These are phyloP conservation scores for Saccharomyces hybrid DNA, from an alignment of 1,139 yeast genomes.

Conservation along the genomic window DNA sequence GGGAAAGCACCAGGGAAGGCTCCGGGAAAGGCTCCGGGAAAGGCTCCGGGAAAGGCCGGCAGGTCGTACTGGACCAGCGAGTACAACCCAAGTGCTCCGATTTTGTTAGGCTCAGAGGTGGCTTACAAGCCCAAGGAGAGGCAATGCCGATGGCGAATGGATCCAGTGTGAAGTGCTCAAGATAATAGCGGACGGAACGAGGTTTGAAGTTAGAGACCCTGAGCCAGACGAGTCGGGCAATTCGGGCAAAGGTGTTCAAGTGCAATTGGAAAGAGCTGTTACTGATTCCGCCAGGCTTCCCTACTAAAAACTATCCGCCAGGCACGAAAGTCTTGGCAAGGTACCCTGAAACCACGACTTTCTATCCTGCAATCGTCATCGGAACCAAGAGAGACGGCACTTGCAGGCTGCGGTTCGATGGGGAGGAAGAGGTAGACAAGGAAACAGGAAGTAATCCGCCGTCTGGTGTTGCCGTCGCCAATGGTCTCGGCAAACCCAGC, in stretches of 20 bases:
- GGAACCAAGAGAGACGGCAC: constrained; percentile 68
- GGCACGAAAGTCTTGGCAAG: constrained; percentile 84
- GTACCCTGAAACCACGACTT: constrained; percentile 96
- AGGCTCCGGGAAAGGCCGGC: constrained; percentile 15
- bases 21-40: constrained; percentile 7
- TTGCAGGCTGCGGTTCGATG: constrained; percentile 81
- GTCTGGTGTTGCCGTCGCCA: constrained; percentile 74
- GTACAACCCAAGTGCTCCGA: constrained; percentile 54
- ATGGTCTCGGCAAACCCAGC: constrained; percentile 21
- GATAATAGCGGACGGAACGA: constrained; percentile 66
- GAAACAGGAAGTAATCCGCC: constrained; percentile 90
- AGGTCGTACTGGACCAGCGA: constrained; percentile 34
- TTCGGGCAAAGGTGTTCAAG: constrained; percentile 77
- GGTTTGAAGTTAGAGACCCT: constrained; percentile 85
- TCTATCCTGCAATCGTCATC: constrained; percentile 87
- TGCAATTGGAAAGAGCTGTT: constrained; percentile 77
- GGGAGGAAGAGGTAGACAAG: constrained; percentile 93
- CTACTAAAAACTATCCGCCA: constrained; percentile 49
- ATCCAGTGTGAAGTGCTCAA: constrained; percentile 86
- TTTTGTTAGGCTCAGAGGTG: constrained; percentile 69
- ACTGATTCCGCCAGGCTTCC: constrained; percentile 52
- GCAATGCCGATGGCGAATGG: constrained; percentile 78
- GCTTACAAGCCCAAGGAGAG: constrained; percentile 71
- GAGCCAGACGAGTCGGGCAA: constrained; percentile 94
- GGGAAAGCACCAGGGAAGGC: constrained; percentile 6